A percentile compares a stretch with the other conserved stretches of the same genome.
Evolutionary conservation across 2,329 filamentous ascomycete genomes (phyloP).

Genomic region (Penicillium glabrum): DNA sequence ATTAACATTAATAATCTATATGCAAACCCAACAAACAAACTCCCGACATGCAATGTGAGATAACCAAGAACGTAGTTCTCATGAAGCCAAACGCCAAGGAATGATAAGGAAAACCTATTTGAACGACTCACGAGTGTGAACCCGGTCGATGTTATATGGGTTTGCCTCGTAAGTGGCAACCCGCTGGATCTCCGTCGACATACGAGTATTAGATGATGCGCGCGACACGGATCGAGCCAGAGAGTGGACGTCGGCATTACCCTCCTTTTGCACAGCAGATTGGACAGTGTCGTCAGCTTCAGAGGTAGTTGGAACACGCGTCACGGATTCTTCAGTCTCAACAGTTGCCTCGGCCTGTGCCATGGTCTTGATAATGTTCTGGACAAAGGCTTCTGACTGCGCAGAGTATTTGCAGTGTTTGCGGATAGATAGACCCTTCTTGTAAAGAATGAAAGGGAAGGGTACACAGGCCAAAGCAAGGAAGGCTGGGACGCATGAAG

Average conservation of each 20-base stretch:
- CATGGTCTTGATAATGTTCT: conserved; percentile 12
- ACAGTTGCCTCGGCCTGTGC: not conserved
- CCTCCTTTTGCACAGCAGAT: conserved; percentile 7
- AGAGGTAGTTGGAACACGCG: not conserved
- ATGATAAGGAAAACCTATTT: not conserved
- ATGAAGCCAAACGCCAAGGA: not conserved
- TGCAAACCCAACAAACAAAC: not conserved
- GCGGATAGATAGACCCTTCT: conserved; percentile 41
- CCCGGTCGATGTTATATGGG: conserved; percentile 18
- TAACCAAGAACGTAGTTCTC: not conserved
- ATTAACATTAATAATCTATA: not conserved
- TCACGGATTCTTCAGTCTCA: not conserved
- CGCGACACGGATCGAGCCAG: conserved; percentile 10
- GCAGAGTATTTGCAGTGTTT: conserved; percentile 43
- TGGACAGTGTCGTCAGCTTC: not conserved
- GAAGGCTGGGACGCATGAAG: conserved; percentile 47
- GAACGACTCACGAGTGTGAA: conserved; percentile 22
- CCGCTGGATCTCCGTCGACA: conserved; percentile 8
- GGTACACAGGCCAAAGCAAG: conserved; percentile 46
- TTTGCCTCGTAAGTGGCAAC: conserved; percentile 21
- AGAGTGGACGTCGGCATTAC: conserved; percentile 14
- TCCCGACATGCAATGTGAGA: conserved; percentile 7
- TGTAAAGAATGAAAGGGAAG: conserved; percentile 47
- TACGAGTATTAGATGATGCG: conserved; percentile 3
- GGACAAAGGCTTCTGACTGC: conserved; percentile 30